Percentiles rank a stretch among this genome's conserved stretches.
These are phyloP conservation scores for Neurospora intermedia DNA, from an alignment of 495 filamentous ascomycete genomes.

Conservation along the genomic window DNA sequence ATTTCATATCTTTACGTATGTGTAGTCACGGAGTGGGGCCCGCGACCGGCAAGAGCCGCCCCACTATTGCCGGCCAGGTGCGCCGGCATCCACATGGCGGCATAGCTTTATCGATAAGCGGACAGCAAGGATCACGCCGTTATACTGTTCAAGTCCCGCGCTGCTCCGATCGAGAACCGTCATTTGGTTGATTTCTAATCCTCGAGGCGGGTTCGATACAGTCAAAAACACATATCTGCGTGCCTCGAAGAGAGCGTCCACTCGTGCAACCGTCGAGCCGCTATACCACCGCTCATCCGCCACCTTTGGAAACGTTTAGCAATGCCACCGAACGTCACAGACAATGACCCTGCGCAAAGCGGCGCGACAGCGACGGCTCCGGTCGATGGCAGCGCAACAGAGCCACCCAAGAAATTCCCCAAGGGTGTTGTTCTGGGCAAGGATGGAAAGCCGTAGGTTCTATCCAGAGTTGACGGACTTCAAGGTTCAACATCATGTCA, in stretches of 20 bases:
- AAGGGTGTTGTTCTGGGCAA: slow-evolving; percentile 82
- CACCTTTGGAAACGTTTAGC: not conserved
- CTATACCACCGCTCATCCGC: not conserved
- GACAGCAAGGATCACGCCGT: not conserved
- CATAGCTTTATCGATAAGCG: not conserved
- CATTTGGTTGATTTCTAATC: not conserved
- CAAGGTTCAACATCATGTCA: not conserved
- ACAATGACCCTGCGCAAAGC: not conserved
- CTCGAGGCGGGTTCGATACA: not conserved
- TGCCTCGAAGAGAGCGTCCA: not conserved
- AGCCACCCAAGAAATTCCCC: slow-evolving; percentile 37
- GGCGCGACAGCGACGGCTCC: not conserved
- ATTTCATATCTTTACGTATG: not conserved
- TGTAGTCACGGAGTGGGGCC: not conserved
- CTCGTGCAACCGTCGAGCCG: not conserved
- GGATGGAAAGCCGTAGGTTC: slow-evolving; percentile 90
- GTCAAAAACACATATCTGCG: not conserved
- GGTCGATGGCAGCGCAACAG: slow-evolving; percentile 2
- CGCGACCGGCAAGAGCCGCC: not conserved
- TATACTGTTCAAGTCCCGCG: not conserved
- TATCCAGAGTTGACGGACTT: not conserved
- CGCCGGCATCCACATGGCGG: not conserved
- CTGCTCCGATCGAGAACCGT: not conserved
- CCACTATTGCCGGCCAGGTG: not conserved
- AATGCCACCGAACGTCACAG: not conserved